Conservation (phyloP, 2,329 filamentous ascomycete genomes). For the Ceratocystis huliohia region DNA sequence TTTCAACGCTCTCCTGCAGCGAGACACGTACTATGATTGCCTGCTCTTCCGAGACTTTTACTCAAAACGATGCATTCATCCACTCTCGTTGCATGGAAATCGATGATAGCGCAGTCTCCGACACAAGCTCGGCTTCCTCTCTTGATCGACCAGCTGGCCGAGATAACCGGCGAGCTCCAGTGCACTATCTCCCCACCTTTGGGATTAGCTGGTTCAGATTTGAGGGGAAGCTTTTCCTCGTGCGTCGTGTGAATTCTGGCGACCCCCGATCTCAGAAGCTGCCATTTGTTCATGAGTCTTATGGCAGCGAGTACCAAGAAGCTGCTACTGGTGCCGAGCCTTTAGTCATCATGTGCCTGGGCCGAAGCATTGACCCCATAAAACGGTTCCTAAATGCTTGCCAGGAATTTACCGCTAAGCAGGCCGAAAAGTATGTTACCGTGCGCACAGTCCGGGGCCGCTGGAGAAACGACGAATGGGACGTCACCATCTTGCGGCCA, state of each 20-base stretch:
- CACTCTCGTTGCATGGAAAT: constrained; percentile 25
- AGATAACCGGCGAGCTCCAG: constrained; percentile 28
- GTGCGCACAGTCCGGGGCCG: constrained; percentile 27
- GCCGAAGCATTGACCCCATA: constrained; percentile 28
- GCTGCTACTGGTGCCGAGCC: constrained; percentile 30
- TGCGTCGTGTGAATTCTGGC: constrained; percentile 26
- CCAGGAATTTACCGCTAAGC: constrained; percentile 27
- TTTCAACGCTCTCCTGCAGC: neutral
- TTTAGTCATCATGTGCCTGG: constrained; percentile 31
- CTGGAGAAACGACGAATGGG: constrained; percentile 27
- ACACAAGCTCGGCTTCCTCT: neutral
- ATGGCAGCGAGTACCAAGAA: constrained; percentile 26
- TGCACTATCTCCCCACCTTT: constrained; percentile 31
- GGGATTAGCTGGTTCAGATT: constrained; percentile 30
- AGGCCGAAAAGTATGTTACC: constrained; percentile 29
- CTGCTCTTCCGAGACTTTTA: constrained; percentile 25
- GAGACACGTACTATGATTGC: constrained; percentile 28
- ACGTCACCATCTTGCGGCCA: constrained; percentile 38
- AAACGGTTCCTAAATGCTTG: constrained; percentile 27
- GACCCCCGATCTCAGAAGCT: constrained; percentile 14
- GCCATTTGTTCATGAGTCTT: constrained; percentile 21
- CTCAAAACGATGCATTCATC: constrained; percentile 28
- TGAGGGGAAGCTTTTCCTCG: constrained; percentile 28
- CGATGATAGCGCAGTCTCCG: constrained; percentile 23
- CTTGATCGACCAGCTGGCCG: constrained; percentile 20